Evolutionary conservation across 768 basidiomycete species (phyloP), one percentile per base, ranked within the genome.

Genomic region (Suillus luteus): DNA sequence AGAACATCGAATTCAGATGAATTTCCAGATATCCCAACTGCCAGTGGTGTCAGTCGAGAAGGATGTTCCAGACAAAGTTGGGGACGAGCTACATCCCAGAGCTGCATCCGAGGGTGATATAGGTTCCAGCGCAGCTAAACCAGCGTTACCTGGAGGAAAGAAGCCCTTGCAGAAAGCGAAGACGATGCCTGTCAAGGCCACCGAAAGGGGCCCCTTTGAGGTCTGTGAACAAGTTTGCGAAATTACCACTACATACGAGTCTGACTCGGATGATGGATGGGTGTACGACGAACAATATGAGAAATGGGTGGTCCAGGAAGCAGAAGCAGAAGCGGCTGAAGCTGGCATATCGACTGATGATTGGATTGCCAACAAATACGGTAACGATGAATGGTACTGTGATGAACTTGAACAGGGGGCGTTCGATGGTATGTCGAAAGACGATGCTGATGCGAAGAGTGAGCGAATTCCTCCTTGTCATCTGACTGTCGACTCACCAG

Each of bases 361-460:
- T 15, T 49, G 49, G 49, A 49, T 49, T 14, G 24, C 49, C 8
- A 9, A 7, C 1, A 14, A 49, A 49, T 17, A 8, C 24, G 15
- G 24, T 27, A 6, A 17, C 8, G 7, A 49, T 49, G 49, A 5
- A 8, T 49, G 14, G 14, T 49, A 27, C 14, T 3, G 3, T 3
- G 7, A 27, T 31, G 27, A 17, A 17, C 5, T 40, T 40, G 38
- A 27, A 41, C 5, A 9, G 40, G 57, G 38, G 19, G 24, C 10
- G 10, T 31, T 19, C 11, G 57, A 58, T 41, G 57, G 40, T 24
- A 31, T 58, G 40, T 19, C 57, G 24, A 27, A 27, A 1, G 57
- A 58, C 11, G 57, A 58, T 1, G 57, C 57, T 41, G 11, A 58
- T 41, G 57, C 40, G 27, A 58, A 58, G 40, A 41, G 57, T 41